phyloP scores from a whole-genome alignment of 108 stramenopile species.

The Aurantiochytrium sp. region DNA sequence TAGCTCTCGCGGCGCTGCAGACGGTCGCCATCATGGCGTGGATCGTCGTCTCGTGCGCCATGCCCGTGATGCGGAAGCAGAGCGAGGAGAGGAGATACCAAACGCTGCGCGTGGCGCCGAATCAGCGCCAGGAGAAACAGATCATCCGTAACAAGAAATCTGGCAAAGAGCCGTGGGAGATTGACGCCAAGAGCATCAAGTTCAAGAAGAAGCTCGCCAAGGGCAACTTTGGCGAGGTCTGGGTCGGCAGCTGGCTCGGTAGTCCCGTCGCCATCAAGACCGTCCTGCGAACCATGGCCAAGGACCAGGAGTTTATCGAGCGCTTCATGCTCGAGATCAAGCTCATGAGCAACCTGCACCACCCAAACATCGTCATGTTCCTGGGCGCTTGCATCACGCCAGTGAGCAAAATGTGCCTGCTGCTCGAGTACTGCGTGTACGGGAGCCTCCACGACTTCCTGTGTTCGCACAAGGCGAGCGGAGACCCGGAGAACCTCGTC shows the following conservation, averaged over 20 bases:
- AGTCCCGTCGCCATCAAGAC: conserved; percentile 22
- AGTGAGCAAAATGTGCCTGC: conserved; percentile 28
- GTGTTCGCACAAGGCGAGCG: neutral
- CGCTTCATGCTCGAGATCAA: conserved; percentile 5
- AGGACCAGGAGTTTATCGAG: conserved; percentile 23
- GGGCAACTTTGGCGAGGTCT: conserved; percentile 15
- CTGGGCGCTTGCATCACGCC: conserved; percentile 35
- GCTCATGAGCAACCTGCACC: conserved; percentile 34
- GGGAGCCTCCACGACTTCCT: conserved; percentile 30
- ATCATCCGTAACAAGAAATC: neutral
- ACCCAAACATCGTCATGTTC: conserved; percentile 38
- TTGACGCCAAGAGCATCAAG: conserved; percentile 12
- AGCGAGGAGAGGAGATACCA: neutral
- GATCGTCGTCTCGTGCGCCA: neutral
- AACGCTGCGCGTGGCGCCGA: conserved; percentile 8
- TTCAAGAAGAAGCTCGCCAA: conserved; percentile 31
- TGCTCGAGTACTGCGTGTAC: conserved; percentile 38
- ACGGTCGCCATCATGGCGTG: neutral
- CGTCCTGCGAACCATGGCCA: conserved; percentile 5
- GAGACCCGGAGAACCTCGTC: neutral
- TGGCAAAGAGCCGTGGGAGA: conserved; percentile 19
- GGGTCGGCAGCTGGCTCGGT: conserved; percentile 2
- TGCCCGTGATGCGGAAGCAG: neutral
- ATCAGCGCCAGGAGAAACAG: conserved; percentile 1
- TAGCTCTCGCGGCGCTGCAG: neutral